These are phyloP conservation scores for Pholiota molesta DNA, from an alignment of 768 basidiomycete species.

Conservation along the genomic window DNA sequence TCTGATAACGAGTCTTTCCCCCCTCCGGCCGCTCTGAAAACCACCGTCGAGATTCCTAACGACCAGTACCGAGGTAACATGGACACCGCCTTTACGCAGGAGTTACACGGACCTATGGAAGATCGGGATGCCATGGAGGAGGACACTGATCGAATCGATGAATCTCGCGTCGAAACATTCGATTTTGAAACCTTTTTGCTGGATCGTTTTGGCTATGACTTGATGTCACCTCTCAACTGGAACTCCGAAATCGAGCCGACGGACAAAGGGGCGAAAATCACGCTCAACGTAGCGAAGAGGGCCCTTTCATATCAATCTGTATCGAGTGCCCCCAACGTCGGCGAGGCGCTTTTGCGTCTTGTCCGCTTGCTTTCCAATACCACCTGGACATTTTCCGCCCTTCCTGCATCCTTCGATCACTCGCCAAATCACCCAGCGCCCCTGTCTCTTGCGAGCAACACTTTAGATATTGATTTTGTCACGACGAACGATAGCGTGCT, in stretches of 20 bases:
- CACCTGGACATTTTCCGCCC: background rate
- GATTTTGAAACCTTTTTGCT: background rate
- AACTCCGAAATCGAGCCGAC: too few relatives aligned
- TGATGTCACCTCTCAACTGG: background rate
- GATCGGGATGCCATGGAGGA: too few relatives aligned
- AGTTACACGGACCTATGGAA: too few relatives aligned
- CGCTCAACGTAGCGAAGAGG: too few relatives aligned
- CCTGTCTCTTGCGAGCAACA: background rate
- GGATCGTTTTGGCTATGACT: background rate
- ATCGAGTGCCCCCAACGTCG: too few relatives aligned
- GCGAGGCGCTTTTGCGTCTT: too few relatives aligned
- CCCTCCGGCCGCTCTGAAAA: background rate
- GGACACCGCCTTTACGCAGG: too few relatives aligned
- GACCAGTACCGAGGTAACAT: too few relatives aligned
- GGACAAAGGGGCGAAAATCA: too few relatives aligned
- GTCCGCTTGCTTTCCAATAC: background rate
- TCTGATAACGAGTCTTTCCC: background rate
- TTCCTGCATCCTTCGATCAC: background rate
- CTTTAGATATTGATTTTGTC: background rate
- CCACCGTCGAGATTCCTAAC: background rate
- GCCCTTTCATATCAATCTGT: too few relatives aligned
- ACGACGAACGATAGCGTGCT: background rate
- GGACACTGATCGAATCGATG: background rate
- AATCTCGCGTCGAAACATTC: background rate
- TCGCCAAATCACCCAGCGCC: background rate